Evolutionary conservation across 495 filamentous ascomycete genomes (phyloP), one percentile per base, ranked within the genome.

Genomic region (Annulohypoxylon bovei): DNA sequence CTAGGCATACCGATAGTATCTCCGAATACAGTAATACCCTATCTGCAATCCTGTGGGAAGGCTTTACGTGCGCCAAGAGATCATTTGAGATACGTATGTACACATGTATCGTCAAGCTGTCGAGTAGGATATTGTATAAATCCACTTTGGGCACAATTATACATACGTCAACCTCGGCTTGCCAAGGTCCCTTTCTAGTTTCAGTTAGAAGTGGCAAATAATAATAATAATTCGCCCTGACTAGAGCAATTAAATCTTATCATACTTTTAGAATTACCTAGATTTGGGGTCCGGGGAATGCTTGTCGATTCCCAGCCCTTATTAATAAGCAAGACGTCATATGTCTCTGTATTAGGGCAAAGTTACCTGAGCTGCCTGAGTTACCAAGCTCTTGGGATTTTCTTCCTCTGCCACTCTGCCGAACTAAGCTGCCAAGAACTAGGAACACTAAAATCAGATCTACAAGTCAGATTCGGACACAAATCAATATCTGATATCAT

Each of bases 231-330:
- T 60, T 47, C 40, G 39, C 14, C 33, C 53, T 37, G 12, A 23
- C n/a, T 32, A 47, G 25, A 46, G 27, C 14, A 44, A 56, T 55
- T 27, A 58, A 58, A 58, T 58, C 56, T 60, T 60, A 60, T 47
- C 56, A n/a, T 47, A 30, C 12, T 30, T 47, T 23, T 16, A 23
- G n/a, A 32, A 20, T 28, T 28, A 12, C 16, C n/a, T 20, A 66
- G 56, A 53, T 71, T 72, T 47, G 69, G 59, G 35, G 64, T 64
- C 53, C n/a, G 69, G 69, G 69, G 69, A 72, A 72, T 67, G 69
- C 69, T 46, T 67, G 69, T 63, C 59, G 39, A 64, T 55, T 59
- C 14, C 9, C 6, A 44, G 22, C 3, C 2, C 11, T 22, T 37
- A 58, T 63, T 71, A 63, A 71, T 71, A 54, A 71, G 44, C 68